These are phyloP conservation scores for Calonectria crousiana DNA, from an alignment of 2,329 filamentous ascomycete species.

Conservation along the genomic window DNA sequence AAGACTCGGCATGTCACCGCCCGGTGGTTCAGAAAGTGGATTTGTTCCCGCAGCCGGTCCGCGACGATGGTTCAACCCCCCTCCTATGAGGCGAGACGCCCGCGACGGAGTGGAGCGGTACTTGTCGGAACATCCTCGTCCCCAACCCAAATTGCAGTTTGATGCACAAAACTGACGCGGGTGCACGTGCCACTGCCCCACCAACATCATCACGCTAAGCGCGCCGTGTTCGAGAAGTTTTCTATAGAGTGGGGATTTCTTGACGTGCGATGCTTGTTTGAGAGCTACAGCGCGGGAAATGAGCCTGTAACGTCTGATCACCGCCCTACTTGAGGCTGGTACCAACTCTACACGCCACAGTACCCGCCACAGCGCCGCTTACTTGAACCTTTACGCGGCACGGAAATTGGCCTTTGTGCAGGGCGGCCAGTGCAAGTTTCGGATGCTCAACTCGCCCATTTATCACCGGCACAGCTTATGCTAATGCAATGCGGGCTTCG, in stretches of 20 bases:
- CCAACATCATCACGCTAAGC: conserved; percentile 25
- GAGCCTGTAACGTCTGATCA: conserved; percentile 39
- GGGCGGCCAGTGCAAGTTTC: conserved; percentile 2
- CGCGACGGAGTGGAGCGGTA: conserved; percentile 24
- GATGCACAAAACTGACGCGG: conserved; percentile 44
- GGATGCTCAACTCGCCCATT: conserved; percentile 17
- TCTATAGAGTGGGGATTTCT: conserved; percentile 34
- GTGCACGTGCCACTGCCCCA: conserved; percentile 37
- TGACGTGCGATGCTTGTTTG: conserved; percentile 9
- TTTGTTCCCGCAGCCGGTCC: conserved; percentile 34
- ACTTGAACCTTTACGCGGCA: conserved; percentile 13
- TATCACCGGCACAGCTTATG: conserved; percentile 33
- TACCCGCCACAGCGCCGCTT: conserved; percentile 26
- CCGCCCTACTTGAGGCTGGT: conserved; percentile 35
- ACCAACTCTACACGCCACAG: conserved; percentile 30
- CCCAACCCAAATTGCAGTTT: conserved; percentile 41
- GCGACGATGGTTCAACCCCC: conserved; percentile 40
- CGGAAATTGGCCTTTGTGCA: conserved; percentile 33
- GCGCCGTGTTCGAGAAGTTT: conserved; percentile 43
- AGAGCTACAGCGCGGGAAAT: conserved; percentile 28
- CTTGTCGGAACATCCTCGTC: conserved; percentile 34
- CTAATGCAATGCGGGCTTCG: conserved; percentile 31
- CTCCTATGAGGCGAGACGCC: conserved; percentile 23
- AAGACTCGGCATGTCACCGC: conserved; percentile 34
- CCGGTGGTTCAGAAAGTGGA: conserved; percentile 39